Evolutionary conservation across 78 protist species (phyloP).

Genomic region (Ministeria vibrans): DNA sequence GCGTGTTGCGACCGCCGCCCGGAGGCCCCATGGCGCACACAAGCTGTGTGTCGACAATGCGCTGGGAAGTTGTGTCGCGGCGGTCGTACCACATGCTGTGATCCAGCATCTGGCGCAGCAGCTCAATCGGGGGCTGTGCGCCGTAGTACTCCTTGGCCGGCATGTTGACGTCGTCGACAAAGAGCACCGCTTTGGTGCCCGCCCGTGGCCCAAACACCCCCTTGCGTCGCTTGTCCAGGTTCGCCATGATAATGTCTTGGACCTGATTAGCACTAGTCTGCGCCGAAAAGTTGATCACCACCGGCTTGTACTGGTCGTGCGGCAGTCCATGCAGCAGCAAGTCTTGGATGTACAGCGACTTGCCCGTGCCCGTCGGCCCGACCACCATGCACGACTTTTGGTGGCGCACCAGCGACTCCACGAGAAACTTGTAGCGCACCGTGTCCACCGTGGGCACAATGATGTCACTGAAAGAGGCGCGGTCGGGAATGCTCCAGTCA

Average conservation of each 20-base stretch:
- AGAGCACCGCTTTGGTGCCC: slow-evolving; percentile 47
- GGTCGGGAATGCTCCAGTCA: neutral
- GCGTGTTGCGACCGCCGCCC: slow-evolving; percentile 73
- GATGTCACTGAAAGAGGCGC: slow-evolving; percentile 1
- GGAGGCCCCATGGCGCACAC: slow-evolving; percentile 83
- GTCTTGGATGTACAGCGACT: slow-evolving; percentile 49
- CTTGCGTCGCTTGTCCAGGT: slow-evolving; percentile 59
- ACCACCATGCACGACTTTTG: slow-evolving; percentile 33
- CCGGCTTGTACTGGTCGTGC: slow-evolving; percentile 21
- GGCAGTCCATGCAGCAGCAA: slow-evolving; percentile 27
- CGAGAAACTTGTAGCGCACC: slow-evolving; percentile 52
- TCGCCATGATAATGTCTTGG: slow-evolving; percentile 56
- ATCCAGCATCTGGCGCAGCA: slow-evolving; percentile 81
- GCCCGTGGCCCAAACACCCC: slow-evolving; percentile 60
- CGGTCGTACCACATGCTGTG: slow-evolving; percentile 81
- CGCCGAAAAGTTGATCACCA: slow-evolving; percentile 64
- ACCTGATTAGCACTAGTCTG: slow-evolving; percentile 57
- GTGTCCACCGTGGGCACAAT: slow-evolving; percentile 84
- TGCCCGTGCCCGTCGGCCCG: slow-evolving; percentile 90
- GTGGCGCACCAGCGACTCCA: slow-evolving; percentile 34
- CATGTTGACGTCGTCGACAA: slow-evolving; percentile 90
- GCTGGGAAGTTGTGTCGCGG: slow-evolving; percentile 38
- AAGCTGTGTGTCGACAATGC: slow-evolving; percentile 54
- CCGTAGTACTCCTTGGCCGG: slow-evolving; percentile 69
- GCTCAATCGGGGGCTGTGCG: slow-evolving; percentile 89